phyloP scores from a whole-genome alignment of 106 monocot species.

The Dendrobium nobile region DNA sequence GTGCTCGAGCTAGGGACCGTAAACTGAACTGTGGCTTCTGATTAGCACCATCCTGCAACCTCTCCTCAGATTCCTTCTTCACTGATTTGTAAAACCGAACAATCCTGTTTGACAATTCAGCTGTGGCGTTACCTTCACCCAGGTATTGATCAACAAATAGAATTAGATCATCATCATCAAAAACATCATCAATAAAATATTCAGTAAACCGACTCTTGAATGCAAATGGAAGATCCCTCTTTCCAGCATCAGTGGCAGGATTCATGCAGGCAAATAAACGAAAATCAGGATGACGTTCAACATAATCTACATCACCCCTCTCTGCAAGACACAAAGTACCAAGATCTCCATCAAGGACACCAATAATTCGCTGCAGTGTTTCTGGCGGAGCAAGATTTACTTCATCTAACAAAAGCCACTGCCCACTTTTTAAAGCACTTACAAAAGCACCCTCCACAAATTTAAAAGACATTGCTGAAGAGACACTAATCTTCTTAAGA shows the following conservation, averaged over 20 bases:
- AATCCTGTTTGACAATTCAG: constrained; percentile 30
- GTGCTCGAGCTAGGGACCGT: constrained; percentile 88
- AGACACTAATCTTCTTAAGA: constrained; percentile 48
- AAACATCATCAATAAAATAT: constrained; percentile 89
- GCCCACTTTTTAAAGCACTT: constrained; percentile 70
- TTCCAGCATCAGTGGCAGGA: constrained; percentile 95
- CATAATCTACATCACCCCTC: constrained; percentile 74
- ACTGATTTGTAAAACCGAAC: constrained; percentile 77
- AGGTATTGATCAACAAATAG: constrained; percentile 70
- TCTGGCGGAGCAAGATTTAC: constrained; percentile 95
- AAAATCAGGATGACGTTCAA: constrained; percentile 63
- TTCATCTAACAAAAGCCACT: constrained; percentile 98
- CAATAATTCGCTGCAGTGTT: constrained; percentile 73
- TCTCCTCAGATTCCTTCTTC: constrained; percentile 68
- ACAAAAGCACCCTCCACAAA: constrained; percentile 97
- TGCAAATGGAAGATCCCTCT: constrained; percentile 71
- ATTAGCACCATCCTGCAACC: constrained; percentile 86
- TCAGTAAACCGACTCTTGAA: constrained; percentile 84
- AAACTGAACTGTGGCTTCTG: constrained; percentile 97
- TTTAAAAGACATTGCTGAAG: constrained; percentile 59
- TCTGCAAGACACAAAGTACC: constrained; percentile 82
- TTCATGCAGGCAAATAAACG: constrained; percentile 98
- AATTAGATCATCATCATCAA: constrained; percentile 79
- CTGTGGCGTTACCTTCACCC: constrained; percentile 19
- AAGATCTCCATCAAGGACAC: constrained; percentile 76